Evolutionary conservation across 345 rosid genomes (phyloP), one percentile per base, ranked within the genome.

Genomic region (Litchi chinensis): DNA sequence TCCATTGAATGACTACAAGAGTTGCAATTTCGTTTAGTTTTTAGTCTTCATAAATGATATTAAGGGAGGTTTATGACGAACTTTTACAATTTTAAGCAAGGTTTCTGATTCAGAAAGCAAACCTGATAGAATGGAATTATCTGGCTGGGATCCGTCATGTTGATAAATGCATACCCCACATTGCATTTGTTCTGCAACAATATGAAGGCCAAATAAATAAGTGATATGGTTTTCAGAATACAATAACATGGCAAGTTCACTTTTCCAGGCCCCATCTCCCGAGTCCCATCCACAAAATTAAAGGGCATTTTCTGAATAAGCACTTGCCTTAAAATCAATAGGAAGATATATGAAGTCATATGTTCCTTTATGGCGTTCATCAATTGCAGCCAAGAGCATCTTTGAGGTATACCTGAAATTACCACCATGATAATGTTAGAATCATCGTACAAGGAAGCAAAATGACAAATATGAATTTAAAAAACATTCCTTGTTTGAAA

Each of bases 91-190:
- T 21, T 46, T 5, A 3, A 46, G 52, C 8, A 48, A 64, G 21
- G 32, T 46, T 13, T 41, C 9, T 72, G n/a, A 59, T 19, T 41
- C 9, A 75, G n/a, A 59, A 68, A 68, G 76, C 87, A 50, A 71
- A 83, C 86, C 83, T 91, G 83, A 81, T 86, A 87, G 78, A 91
- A 87, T 40, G 89, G 84, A 73, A 91, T 44, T 43, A 91, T 90
- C 71, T 87, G 91, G 43, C 77, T 72, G 8, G 93, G 87, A 39
- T 85, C 89, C 24, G 83, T 85, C 92, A 91, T 88, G 83, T 90
- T 91, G 87, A 91, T 88, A 82, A 90, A 91, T 60, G 95, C 93
- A 77, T 91, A 90, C 7, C 95, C 95, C 39, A 90, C 93, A 73
- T 90, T 90, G 83, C 93, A 91, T 77, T 90, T 90, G 79, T 91